Conservation (phyloP, 805 yeast genomes). For the Phaffomyces opuntiae region DNA sequence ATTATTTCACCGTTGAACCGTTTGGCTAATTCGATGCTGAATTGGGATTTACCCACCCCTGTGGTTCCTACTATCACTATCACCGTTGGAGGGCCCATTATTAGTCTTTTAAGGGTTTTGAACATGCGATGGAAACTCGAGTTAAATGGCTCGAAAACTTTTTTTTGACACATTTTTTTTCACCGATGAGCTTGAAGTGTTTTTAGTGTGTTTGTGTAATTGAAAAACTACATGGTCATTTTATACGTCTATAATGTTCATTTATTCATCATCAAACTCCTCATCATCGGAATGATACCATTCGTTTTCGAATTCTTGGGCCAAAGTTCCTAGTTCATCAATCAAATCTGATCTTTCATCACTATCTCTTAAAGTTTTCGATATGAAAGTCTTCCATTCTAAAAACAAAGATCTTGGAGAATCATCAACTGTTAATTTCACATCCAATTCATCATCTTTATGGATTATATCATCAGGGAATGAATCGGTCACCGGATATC, state of each 20-base stretch:
- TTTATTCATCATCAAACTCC: constrained; percentile 31
- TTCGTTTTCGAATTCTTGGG: constrained; percentile 44
- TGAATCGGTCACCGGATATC: constrained; percentile 24
- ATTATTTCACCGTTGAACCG: constrained; percentile 80
- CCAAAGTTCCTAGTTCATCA: constrained; percentile 38
- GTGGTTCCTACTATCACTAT: constrained; percentile 85
- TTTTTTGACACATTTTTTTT: constrained; percentile 1
- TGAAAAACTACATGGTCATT: not conserved
- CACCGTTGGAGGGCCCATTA: constrained; percentile 29
- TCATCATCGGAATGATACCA: constrained; percentile 34
- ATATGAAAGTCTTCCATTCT: constrained; percentile 25
- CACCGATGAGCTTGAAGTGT: not conserved
- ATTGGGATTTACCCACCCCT: constrained; percentile 92
- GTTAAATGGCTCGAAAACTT: not conserved
- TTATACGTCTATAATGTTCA: not conserved
- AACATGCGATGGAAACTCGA: constrained; percentile 6
- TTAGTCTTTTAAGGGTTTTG: not conserved
- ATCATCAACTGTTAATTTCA: constrained; percentile 19
- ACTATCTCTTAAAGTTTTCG: constrained; percentile 22
- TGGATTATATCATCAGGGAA: constrained; percentile 24
- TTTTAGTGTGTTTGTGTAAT: not conserved
- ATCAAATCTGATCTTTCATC: constrained; percentile 51
- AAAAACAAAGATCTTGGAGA: constrained; percentile 9
- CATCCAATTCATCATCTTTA: constrained; percentile 11
- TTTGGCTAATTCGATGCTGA: constrained; percentile 72